Conservation (phyloP, 108 stramenopile species). For the Pseudonitzschia multiseries region DNA sequence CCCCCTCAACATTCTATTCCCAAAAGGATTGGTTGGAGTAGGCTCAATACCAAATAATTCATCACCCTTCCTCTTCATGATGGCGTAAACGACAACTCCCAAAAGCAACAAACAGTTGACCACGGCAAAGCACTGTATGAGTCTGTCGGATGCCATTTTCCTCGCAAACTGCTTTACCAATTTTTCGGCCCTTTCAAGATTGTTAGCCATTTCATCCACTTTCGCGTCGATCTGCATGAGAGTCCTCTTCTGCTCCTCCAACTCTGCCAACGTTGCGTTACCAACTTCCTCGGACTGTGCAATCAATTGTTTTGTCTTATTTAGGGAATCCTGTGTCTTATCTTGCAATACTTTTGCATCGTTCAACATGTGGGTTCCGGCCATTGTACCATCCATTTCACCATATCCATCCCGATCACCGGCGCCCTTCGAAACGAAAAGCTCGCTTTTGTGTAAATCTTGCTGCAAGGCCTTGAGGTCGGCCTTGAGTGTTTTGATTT, state of each 20-base stretch:
- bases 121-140: slow-evolving; percentile 92
- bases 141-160: slow-evolving; percentile 92
- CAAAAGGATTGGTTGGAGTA: slow-evolving; percentile 28
- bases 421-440: slow-evolving; percentile 56
- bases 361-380: slow-evolving; percentile 70
- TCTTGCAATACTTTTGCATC: slow-evolving; percentile 73
- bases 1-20: slow-evolving; percentile 1
- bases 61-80: slow-evolving; percentile 53
- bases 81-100: slow-evolving; percentile 83
- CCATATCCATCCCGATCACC: slow-evolving; percentile 31
- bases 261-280: slow-evolving; percentile 78
- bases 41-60: slow-evolving; percentile 11
- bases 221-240: slow-evolving; percentile 85
- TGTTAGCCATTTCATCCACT: slow-evolving; percentile 87
- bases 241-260: slow-evolving; percentile 87
- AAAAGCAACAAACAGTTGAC: slow-evolving; percentile 79
- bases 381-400: slow-evolving; percentile 56
- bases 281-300: slow-evolving; percentile 83
- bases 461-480: slow-evolving; percentile 69
- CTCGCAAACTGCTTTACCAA: slow-evolving; percentile 91
- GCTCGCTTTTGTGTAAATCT: slow-evolving; percentile 58
- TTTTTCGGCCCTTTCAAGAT: slow-evolving; percentile 83
- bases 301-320: slow-evolving; percentile 72
- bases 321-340: slow-evolving; percentile 77
- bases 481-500: slow-evolving; percentile 54